Evolutionary conservation across 371 early-diverging fungal species (phyloP).

Genomic region (Nematocida ausubeli): DNA sequence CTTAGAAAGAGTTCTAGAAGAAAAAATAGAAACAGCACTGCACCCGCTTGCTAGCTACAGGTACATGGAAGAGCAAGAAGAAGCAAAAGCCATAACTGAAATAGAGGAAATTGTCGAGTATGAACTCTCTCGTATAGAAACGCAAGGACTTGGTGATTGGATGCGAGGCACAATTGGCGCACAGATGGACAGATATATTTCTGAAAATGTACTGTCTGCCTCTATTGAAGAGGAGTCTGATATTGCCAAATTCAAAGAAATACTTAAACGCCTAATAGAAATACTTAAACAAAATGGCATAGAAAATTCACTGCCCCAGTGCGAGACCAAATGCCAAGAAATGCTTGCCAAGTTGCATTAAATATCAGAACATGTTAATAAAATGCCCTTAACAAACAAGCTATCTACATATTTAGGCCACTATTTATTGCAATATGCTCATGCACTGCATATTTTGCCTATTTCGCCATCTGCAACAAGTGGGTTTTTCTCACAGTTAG

Average conservation of each 20-base stretch:
- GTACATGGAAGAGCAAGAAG: conserved; percentile 39
- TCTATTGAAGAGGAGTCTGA: not conserved
- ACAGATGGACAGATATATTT: not conserved
- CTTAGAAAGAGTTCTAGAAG: conserved; percentile 9
- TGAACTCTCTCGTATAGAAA: not conserved
- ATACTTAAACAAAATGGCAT: conserved; percentile 10
- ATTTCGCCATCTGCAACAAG: too few relatives aligned
- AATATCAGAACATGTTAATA: not conserved
- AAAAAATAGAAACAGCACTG: conserved; percentile 2
- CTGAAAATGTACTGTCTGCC: not conserved
- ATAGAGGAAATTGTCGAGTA: not conserved
- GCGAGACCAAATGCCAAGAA: not conserved
- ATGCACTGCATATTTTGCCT: too few relatives aligned
- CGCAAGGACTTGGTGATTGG: not conserved
- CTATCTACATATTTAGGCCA: too few relatives aligned
- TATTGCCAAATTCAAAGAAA: not conserved
- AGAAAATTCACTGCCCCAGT: not conserved
- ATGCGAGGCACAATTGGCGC: not conserved
- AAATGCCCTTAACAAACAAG: not conserved
- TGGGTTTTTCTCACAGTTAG: too few relatives aligned
- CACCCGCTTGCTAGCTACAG: conserved; percentile 10
- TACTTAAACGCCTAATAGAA: not conserved
- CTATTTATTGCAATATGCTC: too few relatives aligned
- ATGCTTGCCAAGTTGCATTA: not conserved
- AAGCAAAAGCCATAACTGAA: not conserved